These are phyloP conservation scores for Harringtonia aguacate DNA, from an alignment of 2,329 filamentous ascomycete genomes.

Conservation along the genomic window DNA sequence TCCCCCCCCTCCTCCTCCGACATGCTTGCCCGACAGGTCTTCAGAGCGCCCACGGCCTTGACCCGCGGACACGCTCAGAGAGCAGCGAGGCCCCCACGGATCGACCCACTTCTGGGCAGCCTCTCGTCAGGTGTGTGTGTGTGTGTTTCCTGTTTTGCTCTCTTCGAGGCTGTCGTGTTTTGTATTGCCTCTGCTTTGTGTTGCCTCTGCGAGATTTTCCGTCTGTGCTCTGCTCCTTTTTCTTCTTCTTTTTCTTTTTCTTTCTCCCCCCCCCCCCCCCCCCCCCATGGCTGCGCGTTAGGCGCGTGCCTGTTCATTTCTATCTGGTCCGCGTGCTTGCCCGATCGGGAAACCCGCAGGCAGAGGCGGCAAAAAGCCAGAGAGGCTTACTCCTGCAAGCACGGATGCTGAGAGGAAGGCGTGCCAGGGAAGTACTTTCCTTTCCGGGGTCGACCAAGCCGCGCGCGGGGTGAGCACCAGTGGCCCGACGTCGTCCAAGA, in stretches of 20 bases:
- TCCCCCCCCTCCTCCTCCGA: neutral
- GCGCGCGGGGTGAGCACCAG: too few relatives aligned
- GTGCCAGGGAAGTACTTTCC: too few relatives aligned
- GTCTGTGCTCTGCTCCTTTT: neutral
- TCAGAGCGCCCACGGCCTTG: neutral
- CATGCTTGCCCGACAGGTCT: neutral
- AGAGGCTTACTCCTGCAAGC: too few relatives aligned
- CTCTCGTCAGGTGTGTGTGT: constrained; percentile 10
- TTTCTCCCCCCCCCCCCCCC: neutral
- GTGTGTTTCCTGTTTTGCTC: neutral
- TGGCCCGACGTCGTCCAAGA: too few relatives aligned
- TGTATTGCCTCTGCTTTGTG: neutral
- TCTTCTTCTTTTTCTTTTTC: neutral
- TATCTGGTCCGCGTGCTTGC: neutral
- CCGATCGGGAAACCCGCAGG: too few relatives aligned
- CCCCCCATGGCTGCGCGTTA: neutral
- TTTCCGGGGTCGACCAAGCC: too few relatives aligned
- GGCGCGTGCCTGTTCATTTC: neutral
- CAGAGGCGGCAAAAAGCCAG: too few relatives aligned
- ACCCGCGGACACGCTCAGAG: neutral
- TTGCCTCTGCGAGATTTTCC: neutral
- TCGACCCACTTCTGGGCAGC: constrained; percentile 11
- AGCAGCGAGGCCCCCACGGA: constrained; percentile 5
- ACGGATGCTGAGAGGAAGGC: too few relatives aligned
- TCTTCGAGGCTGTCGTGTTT: too few relatives aligned